These are phyloP conservation scores for Xenoacremonium recifei DNA, from an alignment of 2,329 filamentous ascomycete species.

Conservation along the genomic window DNA sequence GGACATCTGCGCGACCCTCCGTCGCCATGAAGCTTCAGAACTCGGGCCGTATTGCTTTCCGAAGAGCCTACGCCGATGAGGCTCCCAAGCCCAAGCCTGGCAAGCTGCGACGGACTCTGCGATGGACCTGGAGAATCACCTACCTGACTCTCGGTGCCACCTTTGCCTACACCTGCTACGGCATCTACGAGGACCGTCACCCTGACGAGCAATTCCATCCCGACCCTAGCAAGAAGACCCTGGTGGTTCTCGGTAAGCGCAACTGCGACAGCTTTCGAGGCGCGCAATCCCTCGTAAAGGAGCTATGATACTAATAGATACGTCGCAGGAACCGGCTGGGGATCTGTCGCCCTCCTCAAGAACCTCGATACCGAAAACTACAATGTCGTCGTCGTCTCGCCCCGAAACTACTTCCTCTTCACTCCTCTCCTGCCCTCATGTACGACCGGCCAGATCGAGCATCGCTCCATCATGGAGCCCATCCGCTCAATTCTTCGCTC, in stretches of 20 bases:
- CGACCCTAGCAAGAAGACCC: conserved; percentile 91
- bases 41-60: conserved; percentile 40
- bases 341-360: conserved; percentile 91
- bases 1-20: conserved; percentile 28
- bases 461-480: conserved; percentile 99
- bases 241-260: conserved; percentile 83
- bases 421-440: conserved; percentile 96
- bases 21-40: conserved; percentile 33
- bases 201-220: conserved; percentile 75
- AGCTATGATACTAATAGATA: conserved; percentile 3
- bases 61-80: conserved; percentile 51
- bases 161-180: conserved; percentile 73
- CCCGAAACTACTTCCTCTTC: conserved; percentile 99
- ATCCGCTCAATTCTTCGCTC: conserved; percentile 93
- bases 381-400: conserved; percentile 96
- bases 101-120: conserved; percentile 67
- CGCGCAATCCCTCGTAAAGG: too few relatives aligned
- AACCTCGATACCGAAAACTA: conserved; percentile 99
- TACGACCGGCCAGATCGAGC: conserved; percentile 95
- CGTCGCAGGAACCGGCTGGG: conserved; percentile 85
- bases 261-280: conserved; percentile 1
- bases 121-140: conserved; percentile 80
- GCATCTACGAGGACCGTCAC: conserved; percentile 79
- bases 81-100: conserved; percentile 48
- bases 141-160: conserved; percentile 72